phyloP scores from a whole-genome alignment of 371 early-diverging fungal species.

The Mucor mucedo region DNA sequence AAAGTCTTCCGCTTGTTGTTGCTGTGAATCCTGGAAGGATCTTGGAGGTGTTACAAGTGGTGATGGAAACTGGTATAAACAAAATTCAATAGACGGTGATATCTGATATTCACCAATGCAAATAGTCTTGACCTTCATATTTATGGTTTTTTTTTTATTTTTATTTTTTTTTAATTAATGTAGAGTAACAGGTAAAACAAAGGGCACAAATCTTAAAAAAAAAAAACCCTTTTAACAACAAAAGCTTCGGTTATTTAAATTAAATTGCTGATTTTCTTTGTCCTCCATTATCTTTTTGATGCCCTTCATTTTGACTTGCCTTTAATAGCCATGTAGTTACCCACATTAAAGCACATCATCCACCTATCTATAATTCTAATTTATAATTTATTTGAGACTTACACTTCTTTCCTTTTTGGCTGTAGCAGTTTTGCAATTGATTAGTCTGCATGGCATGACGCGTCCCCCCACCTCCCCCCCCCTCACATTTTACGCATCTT shows the following conservation, averaged over 20 bases:
- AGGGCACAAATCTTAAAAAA: not conserved
- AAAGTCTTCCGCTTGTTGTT: conserved; percentile 3
- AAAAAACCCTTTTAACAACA: not conserved
- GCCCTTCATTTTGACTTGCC: not conserved
- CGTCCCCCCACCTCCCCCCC: too few species aligned
- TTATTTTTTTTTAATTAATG: too few species aligned
- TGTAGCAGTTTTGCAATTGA: too few species aligned
- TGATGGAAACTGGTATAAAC: conserved; percentile 25
- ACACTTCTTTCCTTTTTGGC: not conserved
- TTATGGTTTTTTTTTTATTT: not conserved
- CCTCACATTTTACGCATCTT: too few species aligned
- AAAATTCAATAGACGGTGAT: conserved; percentile 15
- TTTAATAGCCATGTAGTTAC: not conserved
- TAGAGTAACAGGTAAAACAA: not conserved
- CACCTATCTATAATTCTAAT: too few species aligned
- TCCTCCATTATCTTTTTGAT: not conserved
- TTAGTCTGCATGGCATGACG: too few species aligned
- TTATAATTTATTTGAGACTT: not conserved
- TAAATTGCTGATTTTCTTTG: not conserved
- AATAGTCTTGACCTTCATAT: conserved; percentile 22
- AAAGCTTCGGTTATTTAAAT: not conserved
- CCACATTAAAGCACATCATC: not conserved
- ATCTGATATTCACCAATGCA: conserved; percentile 25
- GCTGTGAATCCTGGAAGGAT: conserved; percentile 4
- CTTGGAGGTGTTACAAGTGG: conserved; percentile 22